Percentiles rank a stretch among this genome's conserved stretches.
These are phyloP conservation scores for Pilaira anomala DNA, from an alignment of 192 early-diverging fungal species.

Conservation along the genomic window DNA sequence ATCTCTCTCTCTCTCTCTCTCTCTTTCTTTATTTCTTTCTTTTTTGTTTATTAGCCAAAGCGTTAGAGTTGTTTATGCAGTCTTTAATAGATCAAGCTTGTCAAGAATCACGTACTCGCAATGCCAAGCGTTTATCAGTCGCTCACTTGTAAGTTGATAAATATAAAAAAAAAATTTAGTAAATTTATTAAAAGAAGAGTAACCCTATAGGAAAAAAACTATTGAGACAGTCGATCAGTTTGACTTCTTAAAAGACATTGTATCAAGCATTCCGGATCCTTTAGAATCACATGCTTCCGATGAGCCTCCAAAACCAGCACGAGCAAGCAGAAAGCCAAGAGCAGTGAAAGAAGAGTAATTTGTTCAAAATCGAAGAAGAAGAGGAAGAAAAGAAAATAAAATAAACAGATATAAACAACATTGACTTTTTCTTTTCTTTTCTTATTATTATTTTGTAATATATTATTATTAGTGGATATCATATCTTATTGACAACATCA, in stretches of 20 bases:
- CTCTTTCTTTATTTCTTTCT: too few species aligned
- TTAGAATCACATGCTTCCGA: slow-evolving; percentile 24
- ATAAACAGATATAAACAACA: too few species aligned
- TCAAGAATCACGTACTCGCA: slow-evolving; percentile 73
- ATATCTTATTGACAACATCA: too few species aligned
- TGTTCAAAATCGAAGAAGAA: too few species aligned
- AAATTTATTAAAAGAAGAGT: background rate
- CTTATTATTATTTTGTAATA: too few species aligned
- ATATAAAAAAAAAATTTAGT: background rate
- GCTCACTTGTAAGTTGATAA: slow-evolving; percentile 80
- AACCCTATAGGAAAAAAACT: slow-evolving; percentile 66
- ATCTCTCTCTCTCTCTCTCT: too few species aligned
- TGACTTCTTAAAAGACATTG: slow-evolving; percentile 90
- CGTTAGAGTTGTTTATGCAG: slow-evolving; percentile 94
- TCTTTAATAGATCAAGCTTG: slow-evolving; percentile 85
- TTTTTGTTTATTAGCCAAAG: slow-evolving; percentile 63
- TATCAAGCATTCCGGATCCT: slow-evolving; percentile 79
- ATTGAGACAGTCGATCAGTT: slow-evolving; percentile 83
- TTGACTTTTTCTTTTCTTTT: too few species aligned
- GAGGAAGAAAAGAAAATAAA: too few species aligned
- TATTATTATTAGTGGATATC: too few species aligned
- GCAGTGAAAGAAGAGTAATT: slow-evolving; percentile 3
- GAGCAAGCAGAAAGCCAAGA: slow-evolving; percentile 2
- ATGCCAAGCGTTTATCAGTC: slow-evolving; percentile 79
- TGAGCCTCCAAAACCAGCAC: background rate